Evolutionary conservation across 495 filamentous ascomycete genomes (phyloP).

Genomic region (Talaromyces trachyspermus): DNA sequence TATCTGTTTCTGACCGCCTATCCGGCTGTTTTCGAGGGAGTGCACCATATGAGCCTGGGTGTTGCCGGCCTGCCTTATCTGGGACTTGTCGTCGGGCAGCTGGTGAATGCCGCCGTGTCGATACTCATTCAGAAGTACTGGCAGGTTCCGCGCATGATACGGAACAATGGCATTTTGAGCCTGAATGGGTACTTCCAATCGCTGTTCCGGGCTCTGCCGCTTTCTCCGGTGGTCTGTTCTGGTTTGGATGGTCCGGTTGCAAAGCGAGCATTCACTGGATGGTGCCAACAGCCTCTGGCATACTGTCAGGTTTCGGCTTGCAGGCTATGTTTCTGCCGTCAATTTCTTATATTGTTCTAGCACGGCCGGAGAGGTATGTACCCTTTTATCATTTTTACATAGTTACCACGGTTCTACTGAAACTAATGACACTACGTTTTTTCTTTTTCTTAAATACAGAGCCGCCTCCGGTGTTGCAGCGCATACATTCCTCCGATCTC

Average conservation of each 20-base stretch:
- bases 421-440: conserved; percentile 30
- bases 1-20: conserved; percentile 59
- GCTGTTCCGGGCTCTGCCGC: conserved; percentile 68
- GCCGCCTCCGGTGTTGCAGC: conserved; percentile 44
- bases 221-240: conserved; percentile 74
- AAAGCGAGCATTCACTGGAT: conserved; percentile 68
- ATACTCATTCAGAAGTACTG: conserved; percentile 19
- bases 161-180: conserved; percentile 54
- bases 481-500: conserved; percentile 40
- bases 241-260: conserved; percentile 81
- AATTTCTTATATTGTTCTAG: conserved; percentile 81
- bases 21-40: conserved; percentile 45
- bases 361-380: conserved; percentile 82
- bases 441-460: conserved; percentile 37
- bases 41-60: conserved; percentile 2
- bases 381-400: conserved; percentile 35
- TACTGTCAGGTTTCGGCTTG: conserved; percentile 55
- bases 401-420: conserved; percentile 40
- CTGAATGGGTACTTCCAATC: conserved; percentile 80
- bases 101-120: conserved; percentile 20
- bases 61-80: conserved; percentile 8
- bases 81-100: conserved; percentile 6
- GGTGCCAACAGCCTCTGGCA: conserved; percentile 68
- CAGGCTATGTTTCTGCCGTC: conserved; percentile 78
- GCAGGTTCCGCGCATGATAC: background rate